Evolutionary conservation across 2,329 filamentous ascomycete species (phyloP).

Genomic region (Trichoderma oligosporum): DNA sequence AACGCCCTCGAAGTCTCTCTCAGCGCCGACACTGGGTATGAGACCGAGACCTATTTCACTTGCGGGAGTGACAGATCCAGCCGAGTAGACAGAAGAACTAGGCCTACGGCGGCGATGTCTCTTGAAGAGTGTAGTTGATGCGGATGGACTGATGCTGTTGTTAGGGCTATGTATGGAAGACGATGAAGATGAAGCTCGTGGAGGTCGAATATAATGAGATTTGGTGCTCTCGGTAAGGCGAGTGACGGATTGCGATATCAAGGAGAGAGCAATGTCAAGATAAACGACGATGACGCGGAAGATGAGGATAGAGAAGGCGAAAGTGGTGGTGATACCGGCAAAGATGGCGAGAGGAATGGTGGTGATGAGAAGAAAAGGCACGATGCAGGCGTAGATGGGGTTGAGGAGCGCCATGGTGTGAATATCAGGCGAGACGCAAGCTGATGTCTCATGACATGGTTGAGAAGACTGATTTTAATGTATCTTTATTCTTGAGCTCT

Average conservation of each 20-base stretch:
- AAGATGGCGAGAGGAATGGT: conserved; percentile 61
- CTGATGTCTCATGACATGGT: conserved; percentile 14
- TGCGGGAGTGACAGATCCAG: conserved; percentile 33
- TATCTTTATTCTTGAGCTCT: neutral
- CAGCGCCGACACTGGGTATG: conserved; percentile 46
- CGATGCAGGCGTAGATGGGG: conserved; percentile 52
- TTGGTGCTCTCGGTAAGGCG: conserved; percentile 32
- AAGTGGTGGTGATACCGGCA: conserved; percentile 58
- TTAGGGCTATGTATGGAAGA: conserved; percentile 23
- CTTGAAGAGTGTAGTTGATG: conserved; percentile 20
- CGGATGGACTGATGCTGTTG: conserved; percentile 20
- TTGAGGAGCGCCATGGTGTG: conserved; percentile 49
- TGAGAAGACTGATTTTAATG: neutral
- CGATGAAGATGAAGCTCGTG: conserved; percentile 23
- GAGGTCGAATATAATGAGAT: conserved; percentile 27
- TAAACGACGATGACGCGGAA: conserved; percentile 60
- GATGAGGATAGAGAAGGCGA: conserved; percentile 59
- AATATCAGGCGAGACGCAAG: neutral
- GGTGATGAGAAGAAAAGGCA: conserved; percentile 60
- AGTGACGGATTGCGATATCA: conserved; percentile 53
- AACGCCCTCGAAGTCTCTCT: conserved; percentile 57
- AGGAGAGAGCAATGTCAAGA: conserved; percentile 56
- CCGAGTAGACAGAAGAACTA: conserved; percentile 31
- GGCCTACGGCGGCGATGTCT: conserved; percentile 36
- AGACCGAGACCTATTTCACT: conserved; percentile 40